phyloP scores from a whole-genome alignment of 2,329 filamentous ascomycete species.

The Fusarium azukiicola region DNA sequence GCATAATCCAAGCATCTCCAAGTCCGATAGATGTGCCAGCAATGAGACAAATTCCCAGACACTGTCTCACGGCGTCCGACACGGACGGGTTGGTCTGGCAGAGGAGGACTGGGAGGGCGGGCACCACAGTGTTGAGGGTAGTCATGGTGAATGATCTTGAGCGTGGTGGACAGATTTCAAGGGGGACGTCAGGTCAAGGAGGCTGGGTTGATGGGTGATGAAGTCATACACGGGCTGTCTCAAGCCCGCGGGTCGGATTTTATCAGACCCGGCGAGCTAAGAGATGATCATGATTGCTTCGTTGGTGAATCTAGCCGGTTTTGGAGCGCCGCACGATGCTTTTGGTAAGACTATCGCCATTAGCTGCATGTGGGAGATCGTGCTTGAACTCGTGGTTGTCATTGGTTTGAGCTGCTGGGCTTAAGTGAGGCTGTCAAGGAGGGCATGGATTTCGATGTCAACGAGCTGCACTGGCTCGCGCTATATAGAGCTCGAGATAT shows the following conservation, averaged over 20 bases:
- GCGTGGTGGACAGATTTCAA: neutral
- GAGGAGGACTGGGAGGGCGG: constrained; percentile 37
- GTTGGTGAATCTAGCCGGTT: neutral
- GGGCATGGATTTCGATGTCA: neutral
- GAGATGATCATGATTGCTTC: neutral
- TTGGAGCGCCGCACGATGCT: neutral
- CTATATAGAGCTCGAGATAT: too few relatives aligned
- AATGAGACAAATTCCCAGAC: constrained; percentile 41
- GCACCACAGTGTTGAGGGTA: constrained; percentile 19
- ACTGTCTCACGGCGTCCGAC: constrained; percentile 21
- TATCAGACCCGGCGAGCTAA: neutral
- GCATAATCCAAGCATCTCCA: constrained; percentile 39
- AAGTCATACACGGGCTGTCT: neutral
- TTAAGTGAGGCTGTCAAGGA: neutral
- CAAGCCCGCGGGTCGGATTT: neutral
- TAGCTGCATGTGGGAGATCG: neutral
- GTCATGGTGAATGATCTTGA: neutral
- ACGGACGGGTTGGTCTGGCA: constrained; percentile 31
- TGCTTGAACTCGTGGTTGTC: neutral
- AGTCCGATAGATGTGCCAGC: constrained; percentile 34
- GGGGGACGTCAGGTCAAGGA: neutral
- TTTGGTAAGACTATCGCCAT: too few relatives aligned
- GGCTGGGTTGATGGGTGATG: neutral
- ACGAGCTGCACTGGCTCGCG: too few relatives aligned
- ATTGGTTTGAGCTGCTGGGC: neutral